Evolutionary conservation across 768 basidiomycete genomes (phyloP).

Genomic region (Clathrus columnatus): DNA sequence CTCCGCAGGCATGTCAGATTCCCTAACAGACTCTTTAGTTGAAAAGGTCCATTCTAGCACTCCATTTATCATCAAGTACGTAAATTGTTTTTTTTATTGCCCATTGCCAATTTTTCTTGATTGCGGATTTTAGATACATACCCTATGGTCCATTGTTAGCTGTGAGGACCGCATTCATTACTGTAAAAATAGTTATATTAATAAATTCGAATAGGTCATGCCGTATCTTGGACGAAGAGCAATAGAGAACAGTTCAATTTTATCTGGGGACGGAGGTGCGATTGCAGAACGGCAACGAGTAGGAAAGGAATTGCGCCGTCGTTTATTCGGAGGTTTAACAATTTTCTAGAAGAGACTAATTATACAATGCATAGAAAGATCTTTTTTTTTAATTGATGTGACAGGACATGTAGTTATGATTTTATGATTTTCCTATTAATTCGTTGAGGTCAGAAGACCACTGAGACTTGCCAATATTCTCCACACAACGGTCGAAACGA

Average conservation of each 20-base stretch:
- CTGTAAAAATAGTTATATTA: conserved; percentile 12
- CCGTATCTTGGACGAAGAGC: conserved; percentile 85
- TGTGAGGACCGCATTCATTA: conserved; percentile 25
- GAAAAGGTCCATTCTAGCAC: conserved; percentile 37
- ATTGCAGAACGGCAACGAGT: conserved; percentile 50
- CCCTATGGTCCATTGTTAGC: conserved; percentile 69
- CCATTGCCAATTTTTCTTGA: conserved; percentile 2
- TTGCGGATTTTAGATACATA: conserved; percentile 38
- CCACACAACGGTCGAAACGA: conserved; percentile 74
- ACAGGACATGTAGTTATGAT: not conserved
- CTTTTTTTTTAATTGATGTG: not conserved
- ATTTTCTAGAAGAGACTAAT: not conserved
- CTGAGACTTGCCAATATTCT: conserved; percentile 55
- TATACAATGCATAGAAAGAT: not conserved
- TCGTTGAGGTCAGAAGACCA: conserved; percentile 71
- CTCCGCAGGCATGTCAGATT: conserved; percentile 75
- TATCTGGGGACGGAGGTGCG: conserved; percentile 61
- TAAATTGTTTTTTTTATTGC: conserved; percentile 16
- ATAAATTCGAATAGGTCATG: conserved; percentile 49
- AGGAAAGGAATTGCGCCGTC: conserved; percentile 42
- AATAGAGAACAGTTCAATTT: conserved; percentile 86
- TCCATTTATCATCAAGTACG: conserved; percentile 75
- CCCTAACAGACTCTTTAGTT: conserved; percentile 64
- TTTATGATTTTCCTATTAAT: conserved; percentile 22
- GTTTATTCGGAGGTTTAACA: conserved; percentile 19